Conservation (phyloP, 2,329 filamentous ascomycete species). For the Diaporthe sp. region DNA sequence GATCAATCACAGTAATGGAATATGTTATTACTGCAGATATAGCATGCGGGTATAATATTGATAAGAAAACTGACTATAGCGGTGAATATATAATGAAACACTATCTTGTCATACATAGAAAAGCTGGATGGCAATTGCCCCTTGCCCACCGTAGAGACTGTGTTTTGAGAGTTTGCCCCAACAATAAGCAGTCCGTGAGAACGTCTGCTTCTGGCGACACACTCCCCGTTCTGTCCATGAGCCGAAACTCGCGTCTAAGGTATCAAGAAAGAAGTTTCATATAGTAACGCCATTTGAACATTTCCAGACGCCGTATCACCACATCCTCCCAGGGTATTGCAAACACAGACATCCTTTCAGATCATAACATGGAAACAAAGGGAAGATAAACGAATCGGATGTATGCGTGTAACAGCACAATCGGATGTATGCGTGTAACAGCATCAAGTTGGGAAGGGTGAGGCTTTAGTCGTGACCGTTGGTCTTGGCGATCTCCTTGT, state of each 20-base stretch:
- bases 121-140: neutral
- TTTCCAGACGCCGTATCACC: neutral
- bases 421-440: neutral
- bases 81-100: neutral
- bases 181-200: neutral
- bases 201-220: neutral
- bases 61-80: too few relatives aligned
- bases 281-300: neutral
- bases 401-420: neutral
- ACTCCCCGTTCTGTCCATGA: neutral
- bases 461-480: neutral
- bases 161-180: neutral
- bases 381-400: neutral
- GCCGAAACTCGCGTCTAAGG: conserved; percentile 1
- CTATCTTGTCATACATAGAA: neutral
- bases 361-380: neutral
- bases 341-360: neutral
- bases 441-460: neutral
- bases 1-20: too few relatives aligned
- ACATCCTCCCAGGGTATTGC: neutral
- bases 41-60: neutral
- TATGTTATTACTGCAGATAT: neutral
- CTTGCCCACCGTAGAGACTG: neutral
- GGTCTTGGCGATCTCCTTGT: conserved; percentile 56
- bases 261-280: neutral